Evolutionary conservation across 23 red algal genomes (phyloP), one percentile per base, ranked within the genome.

Genomic region (Gracilaria caudata): DNA sequence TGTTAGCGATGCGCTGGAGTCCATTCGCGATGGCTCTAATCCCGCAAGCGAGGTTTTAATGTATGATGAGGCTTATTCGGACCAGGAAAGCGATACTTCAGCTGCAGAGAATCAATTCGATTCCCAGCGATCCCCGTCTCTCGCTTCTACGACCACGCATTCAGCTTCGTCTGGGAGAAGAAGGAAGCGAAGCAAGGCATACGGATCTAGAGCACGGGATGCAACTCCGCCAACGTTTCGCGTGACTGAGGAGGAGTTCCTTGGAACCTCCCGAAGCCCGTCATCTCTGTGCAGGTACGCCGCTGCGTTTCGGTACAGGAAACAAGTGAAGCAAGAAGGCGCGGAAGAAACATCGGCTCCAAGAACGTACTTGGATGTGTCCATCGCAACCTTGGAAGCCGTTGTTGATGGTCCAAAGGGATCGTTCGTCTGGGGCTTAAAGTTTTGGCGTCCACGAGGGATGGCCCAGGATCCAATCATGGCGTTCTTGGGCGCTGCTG

Each of bases 361-460:
- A 30, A 47, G 17, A n/a, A 79, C 63, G 26, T 68, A 36, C 19
- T 53, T 94, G 72, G 91, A 94, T 75, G 83, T 85, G 9, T 85
- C 91, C 34, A 71, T 94, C 45, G 82, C 78, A 40, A 82, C 81
- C 20, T 29, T 94, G 51, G 91, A 94, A 54, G 83, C 91, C 51
- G 75, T 94, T 40, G 91, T 94, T 13, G 91, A 94, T 53, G 91
- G 91, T 36, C 91, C 91, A 21, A 76, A 77, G 13, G 91, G 91
- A 49, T 94, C 91, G 0, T 86, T 94, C 29, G 59, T 94, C 6
- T 94, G 81, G 74, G 91, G 81, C 14, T 41, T 88, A 17, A 94
- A 86, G 77, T 94, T 94, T 44, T 94, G 80, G 73, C 84, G 79
- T 32, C 84, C 92, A 49, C 79, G 77, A 77, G 86, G 86, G 39